Evolutionary conservation across 2,329 filamentous ascomycete species (phyloP).

Genomic region (Monosporascus ibericus): DNA sequence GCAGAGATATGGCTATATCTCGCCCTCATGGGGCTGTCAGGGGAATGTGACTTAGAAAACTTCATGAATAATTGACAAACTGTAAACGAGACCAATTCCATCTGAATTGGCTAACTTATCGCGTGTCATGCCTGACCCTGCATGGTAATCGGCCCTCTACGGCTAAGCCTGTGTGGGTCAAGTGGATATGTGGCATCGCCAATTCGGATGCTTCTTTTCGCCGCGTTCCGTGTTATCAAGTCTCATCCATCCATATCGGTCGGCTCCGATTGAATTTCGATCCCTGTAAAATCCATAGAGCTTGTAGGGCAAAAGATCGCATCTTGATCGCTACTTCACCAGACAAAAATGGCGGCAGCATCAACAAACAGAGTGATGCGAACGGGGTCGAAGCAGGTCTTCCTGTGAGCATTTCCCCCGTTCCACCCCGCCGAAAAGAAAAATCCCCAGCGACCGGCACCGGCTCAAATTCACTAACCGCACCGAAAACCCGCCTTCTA

Average conservation of each 20-base stretch:
- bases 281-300: background rate
- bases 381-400: slow-evolving; percentile 24
- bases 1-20: slow-evolving; percentile 8
- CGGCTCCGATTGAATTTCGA: background rate
- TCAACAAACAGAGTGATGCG: slow-evolving; percentile 14
- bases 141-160: background rate
- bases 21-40: slow-evolving; percentile 8
- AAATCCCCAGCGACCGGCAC: no score
- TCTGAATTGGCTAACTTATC: no score
- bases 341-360: slow-evolving; percentile 2
- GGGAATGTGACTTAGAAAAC: slow-evolving; percentile 9
- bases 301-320: background rate
- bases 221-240: no score
- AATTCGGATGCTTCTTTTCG: no score
- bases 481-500: slow-evolving; percentile 29
- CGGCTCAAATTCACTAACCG: background rate
- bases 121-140: no score
- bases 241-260: background rate
- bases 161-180: background rate
- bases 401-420: slow-evolving; percentile 19
- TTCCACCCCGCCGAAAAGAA: no score
- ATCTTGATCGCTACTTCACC: slow-evolving; percentile 11
- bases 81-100: background rate
- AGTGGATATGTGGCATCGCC: no score
- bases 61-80: slow-evolving; percentile 5